Evolutionary conservation across 148 eudicot species (phyloP).

Genomic region (Gaultheria prostrata): DNA sequence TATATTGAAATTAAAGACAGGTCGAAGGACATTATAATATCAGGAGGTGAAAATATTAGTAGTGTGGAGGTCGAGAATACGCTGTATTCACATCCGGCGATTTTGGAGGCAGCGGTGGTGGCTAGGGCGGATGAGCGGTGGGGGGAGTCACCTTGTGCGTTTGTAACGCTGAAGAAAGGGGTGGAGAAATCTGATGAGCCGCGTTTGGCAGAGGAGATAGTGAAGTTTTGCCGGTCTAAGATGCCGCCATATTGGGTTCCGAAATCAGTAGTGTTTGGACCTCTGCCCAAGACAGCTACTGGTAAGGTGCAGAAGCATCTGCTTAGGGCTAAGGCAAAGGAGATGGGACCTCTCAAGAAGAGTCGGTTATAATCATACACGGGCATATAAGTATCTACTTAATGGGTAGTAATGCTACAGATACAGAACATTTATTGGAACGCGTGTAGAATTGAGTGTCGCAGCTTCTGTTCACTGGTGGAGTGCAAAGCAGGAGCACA

Average conservation of each 20-base stretch:
- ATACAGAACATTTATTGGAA: neutral
- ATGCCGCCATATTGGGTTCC: slow-evolving; percentile 95
- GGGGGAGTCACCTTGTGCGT: slow-evolving; percentile 96
- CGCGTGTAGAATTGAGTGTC: neutral
- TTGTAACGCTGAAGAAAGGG: slow-evolving; percentile 64
- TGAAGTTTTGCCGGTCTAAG: slow-evolving; percentile 66
- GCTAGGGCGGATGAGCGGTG: slow-evolving; percentile 77
- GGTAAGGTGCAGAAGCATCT: slow-evolving; percentile 94
- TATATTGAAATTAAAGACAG: slow-evolving; percentile 91
- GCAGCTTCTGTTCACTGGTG: neutral
- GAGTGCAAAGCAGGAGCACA: neutral
- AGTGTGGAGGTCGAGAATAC: slow-evolving; percentile 84
- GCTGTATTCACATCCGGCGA: slow-evolving; percentile 61
- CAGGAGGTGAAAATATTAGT: slow-evolving; percentile 95
- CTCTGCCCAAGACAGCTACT: slow-evolving; percentile 89
- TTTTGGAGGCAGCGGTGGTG: slow-evolving; percentile 78
- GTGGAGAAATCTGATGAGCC: slow-evolving; percentile 42
- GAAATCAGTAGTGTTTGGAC: slow-evolving; percentile 74
- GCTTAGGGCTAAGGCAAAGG: slow-evolving; percentile 78
- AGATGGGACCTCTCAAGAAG: slow-evolving; percentile 76
- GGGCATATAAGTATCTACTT: neutral
- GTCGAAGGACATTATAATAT: slow-evolving; percentile 88
- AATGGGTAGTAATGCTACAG: neutral
- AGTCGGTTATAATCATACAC: slow-evolving; percentile 49
- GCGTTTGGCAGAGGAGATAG: slow-evolving; percentile 63